Base-by-base conservation (phyloP, 176 grass and related monocot species). In the Oryza coarctata region DNA sequence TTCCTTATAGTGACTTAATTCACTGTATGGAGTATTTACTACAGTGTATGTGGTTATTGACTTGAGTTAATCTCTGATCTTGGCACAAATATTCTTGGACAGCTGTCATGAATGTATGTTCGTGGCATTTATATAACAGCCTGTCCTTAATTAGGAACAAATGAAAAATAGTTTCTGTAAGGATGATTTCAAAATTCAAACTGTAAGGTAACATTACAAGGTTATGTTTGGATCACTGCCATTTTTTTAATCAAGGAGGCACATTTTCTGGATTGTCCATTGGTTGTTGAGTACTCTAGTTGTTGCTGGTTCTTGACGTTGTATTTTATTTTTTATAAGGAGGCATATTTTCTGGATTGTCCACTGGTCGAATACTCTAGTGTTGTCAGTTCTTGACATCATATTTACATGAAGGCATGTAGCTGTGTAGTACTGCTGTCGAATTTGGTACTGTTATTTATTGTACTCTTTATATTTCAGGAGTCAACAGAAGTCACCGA, bases 401-500 rank as follows among this genome's bases (percentile, higher is more conserved):
- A 62, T 69, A 65, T 62, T 26, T 72, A 85, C 39, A 47, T 79
- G 43, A 45, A 47, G 65, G 61, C 63, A 77, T 73, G 32, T 87
- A 47, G 14, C 27, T 58, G 31, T 80, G 50, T 80, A 60, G 38
- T 7, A 34, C 14, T 80, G 40, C 13, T 50, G 17, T 70, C 34
- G 47, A 74, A 50, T 45, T 89, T 68, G 35, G 18, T 11, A 82
- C 13, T 71, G 31, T 52, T 82, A 43, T 13, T 36, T 43, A 11
- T 60, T 60, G 55, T 60, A 3, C 8, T n/a, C 34, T 79, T 63
- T 36, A 71, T 72, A 36, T 89, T 74, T 66, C 82, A 95, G 96
- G 96, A 95, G 86, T 83, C 84, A 86, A 83, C 63, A 69, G 70
- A 91, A 78, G 87, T 80, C 63, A 72, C 55, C 23, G 77, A 94